Evolutionary conservation across 768 basidiomycete species (phyloP).

Genomic region (Trametes cingulata): DNA sequence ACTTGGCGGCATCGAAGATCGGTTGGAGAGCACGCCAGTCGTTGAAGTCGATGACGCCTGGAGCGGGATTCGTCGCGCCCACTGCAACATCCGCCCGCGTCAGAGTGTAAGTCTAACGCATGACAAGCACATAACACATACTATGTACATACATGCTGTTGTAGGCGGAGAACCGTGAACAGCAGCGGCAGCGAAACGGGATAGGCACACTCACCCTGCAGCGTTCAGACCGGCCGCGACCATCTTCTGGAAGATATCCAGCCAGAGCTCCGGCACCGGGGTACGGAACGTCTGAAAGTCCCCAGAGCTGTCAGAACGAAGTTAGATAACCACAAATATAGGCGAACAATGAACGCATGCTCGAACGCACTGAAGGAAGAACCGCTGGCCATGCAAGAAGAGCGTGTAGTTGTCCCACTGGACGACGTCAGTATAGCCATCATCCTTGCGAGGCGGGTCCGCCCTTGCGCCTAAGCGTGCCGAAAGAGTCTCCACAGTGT

Average conservation of each 20-base stretch:
- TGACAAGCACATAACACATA: neutral
- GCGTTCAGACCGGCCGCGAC: conserved; percentile 82
- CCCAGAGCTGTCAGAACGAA: conserved; percentile 57
- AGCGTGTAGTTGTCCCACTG: conserved; percentile 74
- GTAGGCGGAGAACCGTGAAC: too few species aligned
- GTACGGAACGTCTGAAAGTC: conserved; percentile 85
- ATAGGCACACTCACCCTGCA: conserved; percentile 43
- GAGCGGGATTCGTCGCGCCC: conserved; percentile 75
- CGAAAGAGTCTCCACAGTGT: too few species aligned
- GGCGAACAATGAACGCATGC: neutral
- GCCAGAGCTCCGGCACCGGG: conserved; percentile 79
- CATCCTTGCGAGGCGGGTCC: conserved; percentile 30
- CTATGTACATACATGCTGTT: conserved; percentile 72
- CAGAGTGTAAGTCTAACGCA: neutral
- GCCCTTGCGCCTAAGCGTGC: too few species aligned
- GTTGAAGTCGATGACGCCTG: conserved; percentile 70
- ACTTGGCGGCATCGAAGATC: conserved; percentile 72
- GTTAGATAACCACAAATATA: too few species aligned
- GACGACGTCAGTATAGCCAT: conserved; percentile 38
- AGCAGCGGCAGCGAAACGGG: neutral
- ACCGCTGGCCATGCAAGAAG: conserved; percentile 63
- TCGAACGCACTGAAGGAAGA: conserved; percentile 69
- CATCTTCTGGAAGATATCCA: conserved; percentile 78
- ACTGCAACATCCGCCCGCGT: conserved; percentile 13
- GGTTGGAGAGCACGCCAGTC: conserved; percentile 70